A percentile compares a stretch with the other conserved stretches of the same genome.
phyloP scores from a whole-genome alignment of 495 filamentous ascomycete species.

The Aspergillus saccharolyticus region DNA sequence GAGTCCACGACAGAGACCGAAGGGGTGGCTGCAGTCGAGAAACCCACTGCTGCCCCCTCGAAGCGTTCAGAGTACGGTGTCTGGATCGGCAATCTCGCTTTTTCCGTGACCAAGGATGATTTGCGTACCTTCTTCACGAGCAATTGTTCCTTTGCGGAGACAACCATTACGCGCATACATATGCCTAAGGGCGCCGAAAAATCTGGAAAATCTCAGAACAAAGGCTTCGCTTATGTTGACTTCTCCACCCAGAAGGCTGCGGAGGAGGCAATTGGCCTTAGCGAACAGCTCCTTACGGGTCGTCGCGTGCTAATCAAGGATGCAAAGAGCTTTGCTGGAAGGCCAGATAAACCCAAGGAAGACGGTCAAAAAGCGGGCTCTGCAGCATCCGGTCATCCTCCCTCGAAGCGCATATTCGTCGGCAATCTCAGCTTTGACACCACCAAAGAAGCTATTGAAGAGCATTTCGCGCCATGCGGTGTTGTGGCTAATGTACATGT shows the following conservation, averaged over 20 bases:
- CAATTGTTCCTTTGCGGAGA: slow-evolving; percentile 60
- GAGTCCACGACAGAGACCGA: slow-evolving; percentile 29
- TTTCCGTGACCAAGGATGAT: slow-evolving; percentile 64
- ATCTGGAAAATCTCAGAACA: slow-evolving; percentile 57
- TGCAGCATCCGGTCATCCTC: slow-evolving; percentile 48
- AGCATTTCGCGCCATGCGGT: slow-evolving; percentile 80
- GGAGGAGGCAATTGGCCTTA: slow-evolving; percentile 67
- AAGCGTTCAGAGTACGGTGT: slow-evolving; percentile 76
- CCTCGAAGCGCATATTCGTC: slow-evolving; percentile 78
- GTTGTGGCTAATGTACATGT: slow-evolving; percentile 72
- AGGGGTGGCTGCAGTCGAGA: slow-evolving; percentile 21
- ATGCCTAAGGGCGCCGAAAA: slow-evolving; percentile 55
- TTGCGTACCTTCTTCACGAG: slow-evolving; percentile 72
- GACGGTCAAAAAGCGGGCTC: slow-evolving; percentile 25
- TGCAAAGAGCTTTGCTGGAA: slow-evolving; percentile 76
- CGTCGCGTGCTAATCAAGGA: slow-evolving; percentile 89
- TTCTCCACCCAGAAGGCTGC: slow-evolving; percentile 66
- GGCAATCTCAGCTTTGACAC: slow-evolving; percentile 85
- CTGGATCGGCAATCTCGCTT: slow-evolving; percentile 94
- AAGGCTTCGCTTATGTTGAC: slow-evolving; percentile 94
- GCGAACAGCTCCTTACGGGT: slow-evolving; percentile 69
- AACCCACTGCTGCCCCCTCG: slow-evolving; percentile 34
- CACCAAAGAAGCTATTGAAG: slow-evolving; percentile 71
- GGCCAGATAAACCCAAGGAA: slow-evolving; percentile 56
- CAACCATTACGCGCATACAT: slow-evolving; percentile 74